These are phyloP conservation scores for Pyrenochaeta sp. DNA, from an alignment of 2,329 filamentous ascomycete species.

Conservation along the genomic window DNA sequence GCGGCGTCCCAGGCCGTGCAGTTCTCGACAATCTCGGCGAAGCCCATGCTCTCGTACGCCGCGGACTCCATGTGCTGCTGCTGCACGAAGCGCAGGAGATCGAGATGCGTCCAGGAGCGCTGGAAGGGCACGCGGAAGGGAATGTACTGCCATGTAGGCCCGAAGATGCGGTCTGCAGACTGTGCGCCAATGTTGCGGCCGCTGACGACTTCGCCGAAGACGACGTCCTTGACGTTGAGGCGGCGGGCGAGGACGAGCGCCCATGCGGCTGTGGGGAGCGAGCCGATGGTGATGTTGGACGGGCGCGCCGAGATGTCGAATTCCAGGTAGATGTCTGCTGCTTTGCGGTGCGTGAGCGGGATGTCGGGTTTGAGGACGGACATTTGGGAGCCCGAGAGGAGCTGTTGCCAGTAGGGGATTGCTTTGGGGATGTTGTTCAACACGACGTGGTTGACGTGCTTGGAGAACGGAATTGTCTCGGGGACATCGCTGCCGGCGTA, in stretches of 20 bases:
- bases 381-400: slow-evolving; percentile 65
- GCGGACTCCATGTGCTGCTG: slow-evolving; percentile 43
- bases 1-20: slow-evolving; percentile 43
- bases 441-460: slow-evolving; percentile 54
- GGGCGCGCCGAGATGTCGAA: slow-evolving; percentile 52
- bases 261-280: slow-evolving; percentile 73
- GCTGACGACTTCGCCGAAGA: slow-evolving; percentile 71
- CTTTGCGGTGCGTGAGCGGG: slow-evolving; percentile 35
- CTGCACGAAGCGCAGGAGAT: slow-evolving; percentile 47
- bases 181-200: slow-evolving; percentile 67
- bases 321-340: slow-evolving; percentile 40
- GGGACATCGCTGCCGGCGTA: slow-evolving; percentile 51
- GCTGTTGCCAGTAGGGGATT: slow-evolving; percentile 66
- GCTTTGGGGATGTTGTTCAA: slow-evolving; percentile 54
- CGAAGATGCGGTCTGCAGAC: slow-evolving; percentile 64
- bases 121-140: slow-evolving; percentile 68
- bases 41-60: slow-evolving; percentile 46
- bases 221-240: slow-evolving; percentile 62
- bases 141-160: slow-evolving; percentile 72
- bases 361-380: slow-evolving; percentile 43
- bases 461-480: slow-evolving; percentile 52
- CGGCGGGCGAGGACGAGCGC: slow-evolving; percentile 67
- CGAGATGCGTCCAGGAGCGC: slow-evolving; percentile 52
- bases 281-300: slow-evolving; percentile 67
- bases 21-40: slow-evolving; percentile 43